phyloP scores from a whole-genome alignment of 495 filamentous ascomycete species.

The Penicillium pancosmium region DNA sequence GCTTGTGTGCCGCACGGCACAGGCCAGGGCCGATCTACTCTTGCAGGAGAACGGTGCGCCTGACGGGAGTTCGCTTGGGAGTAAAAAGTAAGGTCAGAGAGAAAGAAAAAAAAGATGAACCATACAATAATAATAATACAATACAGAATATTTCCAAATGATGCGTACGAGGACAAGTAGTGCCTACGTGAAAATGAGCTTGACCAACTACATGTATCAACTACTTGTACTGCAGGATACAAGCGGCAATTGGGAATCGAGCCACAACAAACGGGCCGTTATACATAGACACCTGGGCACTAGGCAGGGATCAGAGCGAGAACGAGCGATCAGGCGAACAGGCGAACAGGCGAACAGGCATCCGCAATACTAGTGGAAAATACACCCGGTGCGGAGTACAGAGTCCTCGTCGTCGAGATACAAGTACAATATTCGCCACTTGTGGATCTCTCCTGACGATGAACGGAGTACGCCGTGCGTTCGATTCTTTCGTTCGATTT shows the following conservation, averaged over 20 bases:
- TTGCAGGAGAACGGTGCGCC: neutral
- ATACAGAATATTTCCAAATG: no score
- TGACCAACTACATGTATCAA: no score
- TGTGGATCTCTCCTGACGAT: neutral
- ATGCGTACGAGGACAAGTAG: no score
- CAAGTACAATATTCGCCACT: neutral
- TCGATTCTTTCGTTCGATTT: neutral
- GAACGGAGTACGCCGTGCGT: neutral
- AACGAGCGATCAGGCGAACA: neutral
- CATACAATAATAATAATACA: no score
- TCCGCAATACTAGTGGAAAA: neutral
- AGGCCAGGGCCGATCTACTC: conserved; percentile 9
- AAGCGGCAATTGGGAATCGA: neutral
- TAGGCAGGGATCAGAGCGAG: neutral
- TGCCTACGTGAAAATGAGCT: no score
- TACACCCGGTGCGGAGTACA: neutral
- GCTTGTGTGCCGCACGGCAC: conserved; percentile 16
- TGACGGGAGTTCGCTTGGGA: neutral
- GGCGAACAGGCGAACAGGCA: neutral
- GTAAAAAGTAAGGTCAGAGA: neutral
- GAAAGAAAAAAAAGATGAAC: neutral
- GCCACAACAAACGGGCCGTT: no score
- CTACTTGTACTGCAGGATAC: no score
- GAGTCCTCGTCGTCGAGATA: neutral
- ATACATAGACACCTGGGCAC: no score